Evolutionary conservation across 1,284 basidiomycete genomes (phyloP).

Genomic region (Ustilago esculenta): DNA sequence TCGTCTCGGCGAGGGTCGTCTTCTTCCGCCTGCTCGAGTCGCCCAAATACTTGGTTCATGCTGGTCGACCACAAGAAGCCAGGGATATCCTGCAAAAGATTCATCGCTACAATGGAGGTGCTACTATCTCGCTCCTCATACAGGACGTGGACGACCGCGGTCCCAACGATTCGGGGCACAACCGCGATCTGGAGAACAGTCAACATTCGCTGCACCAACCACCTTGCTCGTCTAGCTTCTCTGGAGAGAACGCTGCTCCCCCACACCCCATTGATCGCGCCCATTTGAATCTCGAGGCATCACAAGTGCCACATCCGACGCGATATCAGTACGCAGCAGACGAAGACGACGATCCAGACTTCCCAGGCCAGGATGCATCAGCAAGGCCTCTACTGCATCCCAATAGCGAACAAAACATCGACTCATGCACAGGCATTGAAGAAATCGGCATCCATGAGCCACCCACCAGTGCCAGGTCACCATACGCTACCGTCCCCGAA

Average conservation of each 20-base stretch:
- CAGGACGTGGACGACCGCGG: slow-evolving; percentile 45
- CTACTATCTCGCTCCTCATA: slow-evolving; percentile 25
- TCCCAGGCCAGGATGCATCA: background rate
- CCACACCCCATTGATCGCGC: background rate
- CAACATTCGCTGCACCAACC: slow-evolving; percentile 12
- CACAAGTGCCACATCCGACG: background rate
- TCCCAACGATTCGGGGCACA: background rate
- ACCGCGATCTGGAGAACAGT: slow-evolving; percentile 14
- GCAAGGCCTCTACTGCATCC: slow-evolving; percentile 7
- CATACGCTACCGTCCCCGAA: background rate
- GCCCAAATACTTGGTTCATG: slow-evolving; percentile 70
- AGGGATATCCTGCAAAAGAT: slow-evolving; percentile 55
- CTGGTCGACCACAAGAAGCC: slow-evolving; percentile 53
- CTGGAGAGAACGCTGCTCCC: background rate
- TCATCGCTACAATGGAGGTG: slow-evolving; percentile 47
- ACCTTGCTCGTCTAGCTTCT: background rate
- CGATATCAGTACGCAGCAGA: slow-evolving; percentile 2
- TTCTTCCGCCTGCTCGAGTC: slow-evolving; percentile 93
- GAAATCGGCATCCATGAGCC: slow-evolving; percentile 4
- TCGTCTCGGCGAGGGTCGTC: slow-evolving; percentile 82
- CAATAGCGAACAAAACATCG: background rate
- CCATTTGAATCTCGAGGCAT: no score
- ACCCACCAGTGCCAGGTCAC: slow-evolving; percentile 1
- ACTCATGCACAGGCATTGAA: slow-evolving; percentile 9
- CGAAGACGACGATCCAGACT: background rate